phyloP scores from a whole-genome alignment of 805 yeast species.

The Wickerhamomyces chaumierensis region DNA sequence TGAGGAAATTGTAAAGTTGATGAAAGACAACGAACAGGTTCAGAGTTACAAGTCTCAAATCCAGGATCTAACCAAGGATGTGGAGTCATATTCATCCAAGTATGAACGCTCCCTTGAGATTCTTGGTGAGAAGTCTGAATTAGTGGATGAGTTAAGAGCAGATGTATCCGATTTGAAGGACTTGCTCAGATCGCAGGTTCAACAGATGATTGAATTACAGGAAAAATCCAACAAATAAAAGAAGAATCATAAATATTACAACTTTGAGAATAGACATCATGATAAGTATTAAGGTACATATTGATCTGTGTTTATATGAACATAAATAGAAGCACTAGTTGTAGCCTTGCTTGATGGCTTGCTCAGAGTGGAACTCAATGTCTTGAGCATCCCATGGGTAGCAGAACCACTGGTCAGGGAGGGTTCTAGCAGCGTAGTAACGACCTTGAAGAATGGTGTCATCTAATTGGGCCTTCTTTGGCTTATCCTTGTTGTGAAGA shows the following conservation, averaged over 20 bases:
- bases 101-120: constrained; percentile 54
- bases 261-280: too few species aligned
- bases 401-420: constrained; percentile 75
- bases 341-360: constrained; percentile 59
- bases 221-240: constrained; percentile 4
- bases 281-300: too few species aligned
- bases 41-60: constrained; percentile 24
- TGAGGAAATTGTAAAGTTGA: constrained; percentile 48
- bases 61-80: constrained; percentile 25
- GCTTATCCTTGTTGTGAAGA: constrained; percentile 73
- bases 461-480: constrained; percentile 68
- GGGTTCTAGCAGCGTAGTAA: constrained; percentile 65
- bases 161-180: constrained; percentile 88
- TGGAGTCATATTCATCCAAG: constrained; percentile 14
- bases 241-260: too few species aligned
- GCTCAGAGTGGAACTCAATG: constrained; percentile 63
- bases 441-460: constrained; percentile 45
- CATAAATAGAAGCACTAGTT: constrained; percentile 17
- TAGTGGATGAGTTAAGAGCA: constrained; percentile 72
- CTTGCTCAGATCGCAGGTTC: constrained; percentile 72
- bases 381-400: constrained; percentile 87
- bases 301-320: too few species aligned
- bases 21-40: constrained; percentile 43
- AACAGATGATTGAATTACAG: constrained; percentile 68
- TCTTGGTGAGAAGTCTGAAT: constrained; percentile 82